Base-by-base conservation (phyloP, 2,329 filamentous ascomycete genomes). In the Colletotrichum plurivorum region DNA sequence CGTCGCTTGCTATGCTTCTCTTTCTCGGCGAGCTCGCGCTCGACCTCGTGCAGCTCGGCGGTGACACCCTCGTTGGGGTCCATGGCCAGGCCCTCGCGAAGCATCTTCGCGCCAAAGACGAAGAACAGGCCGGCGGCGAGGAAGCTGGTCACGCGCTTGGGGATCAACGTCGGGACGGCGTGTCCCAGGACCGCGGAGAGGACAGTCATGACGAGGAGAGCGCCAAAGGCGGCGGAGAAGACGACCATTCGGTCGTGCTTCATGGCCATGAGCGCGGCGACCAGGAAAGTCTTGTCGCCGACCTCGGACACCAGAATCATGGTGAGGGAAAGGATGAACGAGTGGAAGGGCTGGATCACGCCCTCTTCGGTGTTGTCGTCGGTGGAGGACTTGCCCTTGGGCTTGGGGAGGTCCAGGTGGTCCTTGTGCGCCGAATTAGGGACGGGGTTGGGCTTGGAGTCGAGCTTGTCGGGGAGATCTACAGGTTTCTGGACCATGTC, bases 221-320 rank as follows among this genome's bases (percentile, higher is more conserved):
- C 97, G 61, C 92, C 90, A 75, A 97, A 95, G n/a, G 96, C 96
- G 8, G 96, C 94, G 2, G 94, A 93, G 82, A 99, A 99, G 71
- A 99, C 96, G 13, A 98, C 88, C 72, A 97, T 84, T 60, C 96
- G 92, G 71, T 96, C 93, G 76, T 99, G 95, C 79, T 97, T 96
- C 96, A 99, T 99, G 13, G 96, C 96, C 96, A 99, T 99, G 18
- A 99, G 89, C 8, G 95, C 95, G 7, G 96, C 96, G 22, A 99
- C 94, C 51, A 99, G 87, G 84, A 99, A 99, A 0, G 96, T 99
- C 84, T 99, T 99, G 88, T 99, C 96, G 72, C 96, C 96, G 75
- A 99, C 90, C 80, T 99, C 96, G 54, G 95, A 98, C 75, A 98
- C 92, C 71, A 98, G 85, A 75, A 99, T 99, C 96, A 98, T 99